Evolutionary conservation across 192 early-diverging fungal species (phyloP).

Genomic region (Oehlia diaphana): DNA sequence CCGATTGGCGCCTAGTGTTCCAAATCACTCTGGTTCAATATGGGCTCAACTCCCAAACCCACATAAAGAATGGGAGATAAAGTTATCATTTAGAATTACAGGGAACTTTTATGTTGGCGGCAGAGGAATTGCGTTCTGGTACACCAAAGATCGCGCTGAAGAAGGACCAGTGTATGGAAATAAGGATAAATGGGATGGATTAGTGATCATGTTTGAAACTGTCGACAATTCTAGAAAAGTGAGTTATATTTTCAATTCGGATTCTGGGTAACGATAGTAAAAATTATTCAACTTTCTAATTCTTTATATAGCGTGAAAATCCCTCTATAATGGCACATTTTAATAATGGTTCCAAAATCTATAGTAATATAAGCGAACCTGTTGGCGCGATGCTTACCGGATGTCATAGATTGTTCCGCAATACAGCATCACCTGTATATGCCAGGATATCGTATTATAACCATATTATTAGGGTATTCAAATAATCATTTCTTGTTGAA

Average conservation of each 20-base stretch:
- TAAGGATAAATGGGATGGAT: slow-evolving; percentile 65
- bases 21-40: slow-evolving; percentile 53
- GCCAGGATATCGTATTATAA: slow-evolving; percentile 63
- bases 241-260: neutral
- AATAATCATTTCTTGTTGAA: neutral
- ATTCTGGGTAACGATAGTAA: neutral
- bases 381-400: slow-evolving; percentile 33
- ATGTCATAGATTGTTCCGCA: slow-evolving; percentile 71
- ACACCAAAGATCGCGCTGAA: slow-evolving; percentile 56
- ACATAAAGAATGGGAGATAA: slow-evolving; percentile 73
- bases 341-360: slow-evolving; percentile 60
- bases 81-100: slow-evolving; percentile 58
- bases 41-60: slow-evolving; percentile 61
- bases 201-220: slow-evolving; percentile 71
- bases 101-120: slow-evolving; percentile 66
- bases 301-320: slow-evolving; percentile 41
- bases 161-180: slow-evolving; percentile 64
- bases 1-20: slow-evolving; percentile 63
- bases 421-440: slow-evolving; percentile 53
- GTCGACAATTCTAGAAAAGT: slow-evolving; percentile 43
- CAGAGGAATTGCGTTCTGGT: slow-evolving; percentile 82
- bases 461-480: slow-evolving; percentile 49
- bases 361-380: slow-evolving; percentile 39
- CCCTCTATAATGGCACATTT: slow-evolving; percentile 56
- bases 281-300: neutral